phyloP scores from a whole-genome alignment of 2,329 filamentous ascomycete species.

The Venturia pyrina region DNA sequence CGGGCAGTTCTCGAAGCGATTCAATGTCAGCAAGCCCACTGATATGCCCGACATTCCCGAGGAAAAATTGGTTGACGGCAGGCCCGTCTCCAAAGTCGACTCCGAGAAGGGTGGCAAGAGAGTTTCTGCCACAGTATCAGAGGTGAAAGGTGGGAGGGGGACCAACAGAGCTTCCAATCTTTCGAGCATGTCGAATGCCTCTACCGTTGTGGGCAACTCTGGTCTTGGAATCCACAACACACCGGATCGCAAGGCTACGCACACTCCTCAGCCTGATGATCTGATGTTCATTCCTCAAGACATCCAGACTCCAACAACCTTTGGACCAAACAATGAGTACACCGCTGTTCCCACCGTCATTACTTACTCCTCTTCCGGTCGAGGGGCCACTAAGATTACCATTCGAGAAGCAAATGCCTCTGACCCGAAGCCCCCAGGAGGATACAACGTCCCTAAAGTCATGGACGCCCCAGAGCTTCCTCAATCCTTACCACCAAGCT shows the following conservation, averaged over 20 bases:
- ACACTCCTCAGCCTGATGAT: slow-evolving; percentile 1
- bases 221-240: background rate
- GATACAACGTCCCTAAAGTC: background rate
- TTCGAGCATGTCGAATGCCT: slow-evolving; percentile 1
- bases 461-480: background rate
- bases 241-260: background rate
- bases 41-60: slow-evolving; percentile 11
- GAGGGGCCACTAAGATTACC: background rate
- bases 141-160: background rate
- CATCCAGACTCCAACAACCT: slow-evolving; percentile 2
- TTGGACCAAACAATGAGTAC: slow-evolving; percentile 9
- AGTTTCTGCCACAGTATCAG: slow-evolving; percentile 1
- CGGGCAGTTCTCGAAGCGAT: slow-evolving; percentile 7
- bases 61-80: slow-evolving; percentile 9
- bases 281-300: slow-evolving; percentile 2
- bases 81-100: slow-evolving; percentile 4
- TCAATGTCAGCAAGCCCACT: slow-evolving; percentile 12
- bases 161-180: slow-evolving; percentile 2
- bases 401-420: background rate
- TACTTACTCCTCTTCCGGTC: background rate
- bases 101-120: slow-evolving; percentile 1
- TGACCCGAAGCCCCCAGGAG: background rate
- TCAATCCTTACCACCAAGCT: background rate
- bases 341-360: slow-evolving; percentile 7
- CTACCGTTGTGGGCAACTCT: background rate